These are phyloP conservation scores for Trichoderma cornu-damae DNA, from an alignment of 2,329 filamentous ascomycete species.

Conservation along the genomic window DNA sequence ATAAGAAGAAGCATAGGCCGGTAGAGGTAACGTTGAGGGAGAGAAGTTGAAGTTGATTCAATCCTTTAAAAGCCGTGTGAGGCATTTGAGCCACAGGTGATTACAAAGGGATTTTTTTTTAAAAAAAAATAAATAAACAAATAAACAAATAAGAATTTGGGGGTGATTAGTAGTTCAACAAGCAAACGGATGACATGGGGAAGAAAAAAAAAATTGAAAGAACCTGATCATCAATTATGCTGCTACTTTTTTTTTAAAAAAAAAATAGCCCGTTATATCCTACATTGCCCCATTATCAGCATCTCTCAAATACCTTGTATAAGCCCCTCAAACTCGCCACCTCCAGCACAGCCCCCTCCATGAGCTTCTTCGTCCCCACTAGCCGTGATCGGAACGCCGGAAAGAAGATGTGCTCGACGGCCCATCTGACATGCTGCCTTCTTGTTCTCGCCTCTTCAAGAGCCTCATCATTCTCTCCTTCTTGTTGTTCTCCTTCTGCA, in stretches of 20 bases:
- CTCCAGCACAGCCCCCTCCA: conserved; percentile 72
- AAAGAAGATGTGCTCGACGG: conserved; percentile 82
- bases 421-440: conserved; percentile 63
- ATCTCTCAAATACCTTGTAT: conserved; percentile 92
- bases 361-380: conserved; percentile 72
- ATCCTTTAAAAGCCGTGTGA: neutral
- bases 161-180: neutral
- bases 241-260: no score
- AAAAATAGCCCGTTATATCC: no score
- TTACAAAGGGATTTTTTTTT: no score
- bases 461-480: conserved; percentile 27
- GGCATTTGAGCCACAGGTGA: neutral
- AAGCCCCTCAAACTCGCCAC: conserved; percentile 87
- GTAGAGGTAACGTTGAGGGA: conserved; percentile 12
- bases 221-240: neutral
- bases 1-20: conserved; percentile 57
- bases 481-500: neutral
- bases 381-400: conserved; percentile 80
- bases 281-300: conserved; percentile 45
- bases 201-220: neutral
- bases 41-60: neutral
- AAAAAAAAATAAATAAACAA: neutral
- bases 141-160: neutral
- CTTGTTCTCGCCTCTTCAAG: conserved; percentile 48
- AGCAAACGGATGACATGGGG: neutral